phyloP scores from a whole-genome alignment of 2,329 filamentous ascomycete species.

The Claviceps sorghi region DNA sequence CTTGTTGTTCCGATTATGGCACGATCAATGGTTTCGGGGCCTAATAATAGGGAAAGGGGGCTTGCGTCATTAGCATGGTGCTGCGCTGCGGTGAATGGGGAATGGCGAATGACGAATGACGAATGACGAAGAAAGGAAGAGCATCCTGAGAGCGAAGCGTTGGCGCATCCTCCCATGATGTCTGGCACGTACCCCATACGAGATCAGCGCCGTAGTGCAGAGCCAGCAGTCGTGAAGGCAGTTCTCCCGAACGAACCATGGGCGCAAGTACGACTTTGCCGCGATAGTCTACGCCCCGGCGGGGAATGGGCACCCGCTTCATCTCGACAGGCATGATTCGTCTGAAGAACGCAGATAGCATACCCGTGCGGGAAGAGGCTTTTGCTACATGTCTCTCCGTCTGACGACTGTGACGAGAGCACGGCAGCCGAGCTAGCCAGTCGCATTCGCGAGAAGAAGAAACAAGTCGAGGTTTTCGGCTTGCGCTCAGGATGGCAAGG shows the following conservation, averaged over 20 bases:
- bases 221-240: conserved; percentile 75
- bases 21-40: conserved; percentile 86
- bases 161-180: background rate
- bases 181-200: conserved; percentile 60
- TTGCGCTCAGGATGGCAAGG: background rate
- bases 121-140: background rate
- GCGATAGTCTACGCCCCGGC: conserved; percentile 81
- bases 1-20: conserved; percentile 79
- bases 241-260: conserved; percentile 95
- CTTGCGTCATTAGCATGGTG: background rate
- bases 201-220: conserved; percentile 92
- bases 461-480: background rate
- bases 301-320: conserved; percentile 69
- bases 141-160: background rate
- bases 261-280: conserved; percentile 89
- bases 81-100: background rate
- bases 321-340: conserved; percentile 42
- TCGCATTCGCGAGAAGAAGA: background rate
- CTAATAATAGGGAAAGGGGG: conserved; percentile 22
- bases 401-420: background rate
- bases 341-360: conserved; percentile 23
- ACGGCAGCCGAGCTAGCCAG: background rate
- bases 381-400: conserved; percentile 8
- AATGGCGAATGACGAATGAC: background rate
- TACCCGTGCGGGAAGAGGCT: conserved; percentile 8